Evolutionary conservation across 805 yeast genomes (phyloP), one percentile per base, ranked within the genome.

Genomic region (Yamadazyma ubonensis): DNA sequence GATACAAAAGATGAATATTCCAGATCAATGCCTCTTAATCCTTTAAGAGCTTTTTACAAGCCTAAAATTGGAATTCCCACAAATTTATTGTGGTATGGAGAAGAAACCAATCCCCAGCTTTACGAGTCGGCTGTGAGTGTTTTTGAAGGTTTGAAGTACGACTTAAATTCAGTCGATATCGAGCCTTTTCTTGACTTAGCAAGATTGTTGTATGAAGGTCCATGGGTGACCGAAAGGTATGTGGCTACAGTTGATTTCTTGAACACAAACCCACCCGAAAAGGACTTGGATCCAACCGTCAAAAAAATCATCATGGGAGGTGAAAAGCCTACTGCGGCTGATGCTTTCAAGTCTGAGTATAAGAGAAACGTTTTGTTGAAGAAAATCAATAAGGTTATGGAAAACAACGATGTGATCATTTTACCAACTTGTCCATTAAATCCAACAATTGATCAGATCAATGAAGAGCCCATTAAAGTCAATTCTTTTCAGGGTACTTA

Each of bases 151-250:
- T 35, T 44, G 32, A 52, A 65, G 29, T 52, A 75, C 11, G 67
- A 70, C 29, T 63, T 86, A 20, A 73, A 77, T 16, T 67, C 79
- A 8, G 60, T 81, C 30, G 90, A 88, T 62, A 90, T 91, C 58
- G 61, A 81, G 12, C 86, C 89, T 3, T 69, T 91, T 29, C 69
- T 86, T 45, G 85, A 84, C 26, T 71, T 91, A 42, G 99, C 98
- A 12, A 78, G 78, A 51, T 86, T 93, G 56, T 73, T 91, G 26
- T 91, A 91, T 59, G 97, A 91, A 57, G 99, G 99, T 43, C 86
- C 98, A n/a, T 91, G 99, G 99, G 98, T 91, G 8, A 87, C 95
- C 17, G 99, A 91, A 67, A 78, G 99, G 52, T 89, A 80, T 65
- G 80, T 87, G 46, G 96, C 96, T 18, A 77, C 81, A 26, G 76